These are phyloP conservation scores for Pochonia chlamydosporia DNA, from an alignment of 2,329 filamentous ascomycete species.

Conservation along the genomic window DNA sequence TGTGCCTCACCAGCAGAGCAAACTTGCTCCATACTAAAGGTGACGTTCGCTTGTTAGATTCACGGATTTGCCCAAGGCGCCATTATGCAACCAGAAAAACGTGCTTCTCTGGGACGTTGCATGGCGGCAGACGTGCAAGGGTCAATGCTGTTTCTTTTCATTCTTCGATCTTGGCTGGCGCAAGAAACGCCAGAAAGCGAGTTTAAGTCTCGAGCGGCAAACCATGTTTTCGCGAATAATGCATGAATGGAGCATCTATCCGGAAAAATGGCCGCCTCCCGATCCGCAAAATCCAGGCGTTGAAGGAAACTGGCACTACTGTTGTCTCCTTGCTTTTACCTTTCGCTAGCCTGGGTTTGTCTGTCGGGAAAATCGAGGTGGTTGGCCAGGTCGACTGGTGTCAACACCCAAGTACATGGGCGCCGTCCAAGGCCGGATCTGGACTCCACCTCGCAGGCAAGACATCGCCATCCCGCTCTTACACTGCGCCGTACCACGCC, in stretches of 20 bases:
- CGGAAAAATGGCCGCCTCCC: background rate
- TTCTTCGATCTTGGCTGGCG: no score
- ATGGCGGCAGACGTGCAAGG: no score
- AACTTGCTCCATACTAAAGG: no score
- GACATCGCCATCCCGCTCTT: slow-evolving; percentile 21
- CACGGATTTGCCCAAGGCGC: no score
- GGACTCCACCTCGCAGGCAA: slow-evolving; percentile 28
- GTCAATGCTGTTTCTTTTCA: no score
- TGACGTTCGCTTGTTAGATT: no score
- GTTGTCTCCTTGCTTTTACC: slow-evolving; percentile 7
- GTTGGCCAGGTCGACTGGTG: slow-evolving; percentile 3
- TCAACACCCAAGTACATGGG: slow-evolving; percentile 1
- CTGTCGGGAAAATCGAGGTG: slow-evolving; percentile 1
- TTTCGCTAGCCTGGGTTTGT: slow-evolving; percentile 5
- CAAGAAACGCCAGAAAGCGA: no score
- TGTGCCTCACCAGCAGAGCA: no score
- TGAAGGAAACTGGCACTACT: background rate
- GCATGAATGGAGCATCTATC: no score
- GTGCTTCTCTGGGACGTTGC: no score
- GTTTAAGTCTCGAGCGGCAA: background rate
- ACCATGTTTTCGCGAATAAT: no score
- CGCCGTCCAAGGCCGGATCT: slow-evolving; percentile 23
- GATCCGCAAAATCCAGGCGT: background rate
- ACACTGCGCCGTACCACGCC: slow-evolving; percentile 16
- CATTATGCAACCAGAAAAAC: no score